Base-by-base conservation (phyloP, 148 eudicot species). In the Oxyria digyna region DNA sequence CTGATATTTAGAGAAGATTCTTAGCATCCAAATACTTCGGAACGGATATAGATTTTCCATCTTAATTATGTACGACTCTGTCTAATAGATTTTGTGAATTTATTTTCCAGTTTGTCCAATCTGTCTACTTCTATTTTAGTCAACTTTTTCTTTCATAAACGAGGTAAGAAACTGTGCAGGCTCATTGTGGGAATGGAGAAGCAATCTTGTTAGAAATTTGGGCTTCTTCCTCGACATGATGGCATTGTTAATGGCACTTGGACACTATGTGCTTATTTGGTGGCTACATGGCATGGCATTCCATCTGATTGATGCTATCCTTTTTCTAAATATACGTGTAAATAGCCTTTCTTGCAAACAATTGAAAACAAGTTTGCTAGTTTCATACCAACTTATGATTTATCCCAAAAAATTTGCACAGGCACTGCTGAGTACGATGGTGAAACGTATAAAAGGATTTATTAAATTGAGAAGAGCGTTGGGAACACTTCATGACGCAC, bases 271-370 rank as follows among this genome's bases (percentile, higher is more conserved):
- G 74, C 82, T 81, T 77, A 94, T 94, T 69, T 94, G 98, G 98
- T 87, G 95, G 95, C 97, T 94, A 74, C 98, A 94, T 80, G 98
- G 98, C 82, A 90, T 94, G 96, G 84, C 98, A 42, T 90, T 94
- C 73, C 98, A 90, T 79, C 87, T 94, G 54, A 84, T 90, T 24
- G 98, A 94, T 84, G 96, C 79, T 42, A 82, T 94, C 69, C 89
- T 94, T 67, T 87, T 94, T 80, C 85, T 94, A 43, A 90, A 90
- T 69, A 94, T 90, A 70, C 95, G 98, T 52, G 98, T 90, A 87
- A 78, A 64, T 81, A 31, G 65, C 42, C 46, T 69, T 69, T 17
- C 66, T 62, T 78, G 38, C n/a, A 42, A 17, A 38, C 13, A 8
- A 35, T 69, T 42, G 33, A 23, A 42, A 31, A 49, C 67, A 31